phyloP scores from a whole-genome alignment of 352 stramenopile genomes.

The Phytophthora sojae region DNA sequence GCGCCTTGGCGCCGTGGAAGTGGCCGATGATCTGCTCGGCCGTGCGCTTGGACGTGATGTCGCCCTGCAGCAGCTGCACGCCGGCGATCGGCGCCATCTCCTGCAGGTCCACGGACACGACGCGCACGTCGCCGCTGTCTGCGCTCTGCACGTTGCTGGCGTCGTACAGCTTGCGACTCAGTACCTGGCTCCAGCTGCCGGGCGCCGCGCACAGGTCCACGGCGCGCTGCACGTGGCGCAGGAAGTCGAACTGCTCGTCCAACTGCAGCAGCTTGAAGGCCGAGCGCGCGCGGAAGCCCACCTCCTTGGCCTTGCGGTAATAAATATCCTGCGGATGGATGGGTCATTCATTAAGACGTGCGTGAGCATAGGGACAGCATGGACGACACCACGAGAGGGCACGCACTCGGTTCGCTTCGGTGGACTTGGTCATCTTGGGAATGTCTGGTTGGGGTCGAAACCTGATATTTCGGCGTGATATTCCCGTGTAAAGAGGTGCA shows the following conservation, averaged over 20 bases:
- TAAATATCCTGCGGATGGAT: conserved; percentile 73
- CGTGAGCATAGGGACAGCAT: not conserved
- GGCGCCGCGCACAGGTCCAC: conserved; percentile 99
- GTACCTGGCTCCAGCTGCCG: conserved; percentile 98
- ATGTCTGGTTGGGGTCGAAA: not conserved
- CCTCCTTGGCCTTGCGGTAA: conserved; percentile 95
- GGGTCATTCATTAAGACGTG: too few relatives aligned
- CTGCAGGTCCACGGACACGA: conserved; percentile 99
- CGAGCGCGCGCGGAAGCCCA: conserved; percentile 96
- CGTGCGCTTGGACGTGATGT: conserved; percentile 97
- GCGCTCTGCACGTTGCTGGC: conserved; percentile 33
- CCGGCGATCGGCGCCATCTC: conserved; percentile 98
- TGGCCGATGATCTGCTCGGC: conserved; percentile 95
- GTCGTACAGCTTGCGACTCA: conserved; percentile 91
- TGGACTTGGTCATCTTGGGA: conserved; percentile 60
- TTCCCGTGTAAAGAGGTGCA: conserved; percentile 16
- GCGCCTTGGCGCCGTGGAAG: conserved; percentile 94
- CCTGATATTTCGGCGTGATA: not conserved
- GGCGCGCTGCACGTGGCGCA: conserved; percentile 91
- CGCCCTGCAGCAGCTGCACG: conserved; percentile 96
- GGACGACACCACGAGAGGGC: not conserved
- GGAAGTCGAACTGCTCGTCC: conserved; percentile 98
- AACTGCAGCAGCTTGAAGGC: conserved; percentile 99
- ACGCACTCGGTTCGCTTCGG: conserved; percentile 66
- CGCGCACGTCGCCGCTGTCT: conserved; percentile 58